Evolutionary conservation across 2,329 filamentous ascomycete species (phyloP).

Genomic region (Talaromyces sp.): DNA sequence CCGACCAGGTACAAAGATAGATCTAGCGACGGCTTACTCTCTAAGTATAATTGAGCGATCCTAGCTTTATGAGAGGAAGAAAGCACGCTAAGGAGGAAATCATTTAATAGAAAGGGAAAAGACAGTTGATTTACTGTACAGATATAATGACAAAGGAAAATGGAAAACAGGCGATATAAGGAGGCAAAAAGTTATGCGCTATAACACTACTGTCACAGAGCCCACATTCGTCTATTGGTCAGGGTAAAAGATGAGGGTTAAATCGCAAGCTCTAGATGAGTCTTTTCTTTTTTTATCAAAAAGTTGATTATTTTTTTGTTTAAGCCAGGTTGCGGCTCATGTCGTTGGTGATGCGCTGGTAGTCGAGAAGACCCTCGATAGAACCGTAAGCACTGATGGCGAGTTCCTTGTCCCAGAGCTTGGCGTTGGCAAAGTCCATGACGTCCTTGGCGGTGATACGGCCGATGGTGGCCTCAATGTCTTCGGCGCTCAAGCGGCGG

Average conservation of each 20-base stretch:
- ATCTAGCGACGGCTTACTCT: background rate
- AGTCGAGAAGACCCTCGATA: slow-evolving; percentile 74
- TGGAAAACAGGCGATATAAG: slow-evolving; percentile 10
- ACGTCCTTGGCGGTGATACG: slow-evolving; percentile 92
- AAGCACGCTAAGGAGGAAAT: background rate
- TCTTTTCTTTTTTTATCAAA: background rate
- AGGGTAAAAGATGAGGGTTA: slow-evolving; percentile 14
- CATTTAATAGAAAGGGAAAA: slow-evolving; percentile 13
- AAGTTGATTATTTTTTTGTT: slow-evolving; percentile 19
- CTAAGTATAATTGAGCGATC: background rate
- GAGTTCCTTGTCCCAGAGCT: slow-evolving; percentile 96
- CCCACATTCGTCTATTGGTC: slow-evolving; percentile 21
- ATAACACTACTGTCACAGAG: slow-evolving; percentile 23
- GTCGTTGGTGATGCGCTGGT: slow-evolving; percentile 63
- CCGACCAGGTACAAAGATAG: too few species aligned
- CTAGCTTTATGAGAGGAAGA: background rate
- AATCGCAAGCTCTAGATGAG: slow-evolving; percentile 17
- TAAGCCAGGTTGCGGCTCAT: slow-evolving; percentile 72
- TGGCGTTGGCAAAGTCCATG: slow-evolving; percentile 91
- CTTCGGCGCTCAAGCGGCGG: slow-evolving; percentile 82
- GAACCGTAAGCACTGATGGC: slow-evolving; percentile 89
- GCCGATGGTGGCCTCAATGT: slow-evolving; percentile 91
- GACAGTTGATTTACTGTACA: slow-evolving; percentile 23
- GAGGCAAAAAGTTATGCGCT: slow-evolving; percentile 20
- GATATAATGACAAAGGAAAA: slow-evolving; percentile 19